Percentiles rank a stretch among this genome's conserved stretches.
These are phyloP conservation scores for Phaseolus coccineus DNA, from an alignment of 331 rosid species.

Conservation along the genomic window DNA sequence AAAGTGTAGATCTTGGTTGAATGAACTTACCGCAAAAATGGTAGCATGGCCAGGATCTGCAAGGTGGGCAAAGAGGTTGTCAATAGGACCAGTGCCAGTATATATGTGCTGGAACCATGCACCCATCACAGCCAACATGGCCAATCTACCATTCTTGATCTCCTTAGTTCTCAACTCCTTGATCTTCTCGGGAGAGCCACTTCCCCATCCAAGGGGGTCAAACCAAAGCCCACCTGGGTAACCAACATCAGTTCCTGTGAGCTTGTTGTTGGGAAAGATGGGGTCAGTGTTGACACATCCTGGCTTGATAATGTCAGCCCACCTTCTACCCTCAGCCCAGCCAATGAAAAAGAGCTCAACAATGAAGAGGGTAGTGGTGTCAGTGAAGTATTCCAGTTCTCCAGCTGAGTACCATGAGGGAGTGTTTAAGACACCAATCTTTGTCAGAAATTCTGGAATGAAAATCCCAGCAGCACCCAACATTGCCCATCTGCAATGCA, in stretches of 20 bases:
- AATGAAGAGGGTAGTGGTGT: conserved; percentile 42
- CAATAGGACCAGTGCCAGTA: conserved; percentile 45
- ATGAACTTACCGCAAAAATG: conserved; percentile 64
- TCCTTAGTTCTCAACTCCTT: conserved; percentile 47
- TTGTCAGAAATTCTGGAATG: conserved; percentile 44
- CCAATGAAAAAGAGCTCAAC: conserved; percentile 42
- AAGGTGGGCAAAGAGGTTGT: conserved; percentile 63
- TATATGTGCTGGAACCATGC: conserved; percentile 47
- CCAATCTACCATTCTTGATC: conserved; percentile 44
- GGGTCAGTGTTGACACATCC: conserved; percentile 46
- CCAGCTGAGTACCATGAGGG: conserved; percentile 45
- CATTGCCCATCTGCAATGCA: conserved; percentile 49
- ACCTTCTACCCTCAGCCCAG: conserved; percentile 45
- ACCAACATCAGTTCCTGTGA: conserved; percentile 44
- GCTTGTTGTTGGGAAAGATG: conserved; percentile 43
- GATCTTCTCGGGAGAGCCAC: conserved; percentile 39
- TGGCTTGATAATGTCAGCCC: conserved; percentile 45
- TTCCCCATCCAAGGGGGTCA: conserved; percentile 45
- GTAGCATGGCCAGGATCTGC: conserved; percentile 92
- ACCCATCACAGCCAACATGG: conserved; percentile 45
- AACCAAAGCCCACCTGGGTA: conserved; percentile 49
- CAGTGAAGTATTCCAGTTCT: conserved; percentile 43
- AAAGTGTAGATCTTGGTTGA: too few species aligned
- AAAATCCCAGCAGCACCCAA: conserved; percentile 45
- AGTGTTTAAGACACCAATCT: conserved; percentile 40